Percentiles rank a stretch among this genome's conserved stretches.
Evolutionary conservation across 2,329 filamentous ascomycete species (phyloP).

Genomic region (Cercospora sp.): DNA sequence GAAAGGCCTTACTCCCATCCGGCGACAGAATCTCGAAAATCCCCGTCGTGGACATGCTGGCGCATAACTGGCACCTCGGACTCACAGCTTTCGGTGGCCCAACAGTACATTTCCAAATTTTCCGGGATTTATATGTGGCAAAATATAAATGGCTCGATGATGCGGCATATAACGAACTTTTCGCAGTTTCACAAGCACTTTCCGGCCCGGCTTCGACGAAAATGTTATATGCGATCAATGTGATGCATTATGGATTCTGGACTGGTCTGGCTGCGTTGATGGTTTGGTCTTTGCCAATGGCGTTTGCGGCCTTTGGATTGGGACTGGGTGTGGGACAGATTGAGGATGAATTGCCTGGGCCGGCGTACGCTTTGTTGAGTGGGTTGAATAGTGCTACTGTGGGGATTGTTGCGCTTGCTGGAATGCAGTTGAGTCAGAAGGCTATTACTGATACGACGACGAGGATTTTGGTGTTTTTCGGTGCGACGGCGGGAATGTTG

Average conservation of each 20-base stretch:
- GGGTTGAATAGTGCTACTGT: conserved; percentile 72
- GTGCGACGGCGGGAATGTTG: conserved; percentile 63
- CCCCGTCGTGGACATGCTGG: conserved; percentile 25
- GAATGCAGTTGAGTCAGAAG: conserved; percentile 64
- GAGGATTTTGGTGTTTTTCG: conserved; percentile 63
- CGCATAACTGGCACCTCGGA: conserved; percentile 31
- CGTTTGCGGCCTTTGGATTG: conserved; percentile 68
- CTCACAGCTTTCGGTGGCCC: conserved; percentile 51
- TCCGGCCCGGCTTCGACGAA: conserved; percentile 70
- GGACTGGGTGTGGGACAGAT: conserved; percentile 65
- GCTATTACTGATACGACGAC: conserved; percentile 66
- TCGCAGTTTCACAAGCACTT: conserved; percentile 67
- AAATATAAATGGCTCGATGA: conserved; percentile 67
- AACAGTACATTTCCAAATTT: conserved; percentile 68
- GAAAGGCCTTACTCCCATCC: conserved; percentile 15
- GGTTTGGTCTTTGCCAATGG: conserved; percentile 69
- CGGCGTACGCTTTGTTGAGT: conserved; percentile 68
- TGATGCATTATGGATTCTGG: conserved; percentile 62
- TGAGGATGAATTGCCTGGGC: conserved; percentile 56
- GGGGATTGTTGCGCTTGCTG: conserved; percentile 69
- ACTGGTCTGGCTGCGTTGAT: conserved; percentile 61
- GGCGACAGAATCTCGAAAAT: conserved; percentile 13
- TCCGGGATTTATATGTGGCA: conserved; percentile 62
- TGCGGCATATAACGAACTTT: conserved; percentile 70
- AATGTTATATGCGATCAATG: conserved; percentile 68